A percentile compares a stretch with the other conserved stretches of the same genome.
Conservation (phyloP, 108 stramenopile species). For the Conticribra guillardii region DNA sequence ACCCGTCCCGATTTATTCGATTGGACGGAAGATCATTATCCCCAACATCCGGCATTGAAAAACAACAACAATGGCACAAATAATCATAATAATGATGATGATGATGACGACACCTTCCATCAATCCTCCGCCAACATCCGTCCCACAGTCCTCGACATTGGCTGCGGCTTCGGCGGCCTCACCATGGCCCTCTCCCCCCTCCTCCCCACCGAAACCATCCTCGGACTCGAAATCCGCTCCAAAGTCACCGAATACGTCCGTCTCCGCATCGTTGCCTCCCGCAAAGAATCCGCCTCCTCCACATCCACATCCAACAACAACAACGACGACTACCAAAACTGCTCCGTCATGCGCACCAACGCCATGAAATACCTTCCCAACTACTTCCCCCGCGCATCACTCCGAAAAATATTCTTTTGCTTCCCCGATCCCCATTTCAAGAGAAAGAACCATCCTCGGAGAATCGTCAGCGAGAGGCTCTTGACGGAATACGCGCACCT, state of each 20-base stretch:
- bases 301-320: slow-evolving; percentile 1
- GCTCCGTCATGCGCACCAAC: slow-evolving; percentile 87
- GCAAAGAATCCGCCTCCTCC: slow-evolving; percentile 52
- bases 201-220: slow-evolving; percentile 80
- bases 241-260: slow-evolving; percentile 97
- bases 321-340: slow-evolving; percentile 83
- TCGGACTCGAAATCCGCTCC: slow-evolving; percentile 96
- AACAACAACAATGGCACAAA: neutral
- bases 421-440: slow-evolving; percentile 99
- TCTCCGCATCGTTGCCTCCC: slow-evolving; percentile 87
- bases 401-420: slow-evolving; percentile 94
- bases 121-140: slow-evolving; percentile 20
- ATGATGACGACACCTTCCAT: slow-evolving; percentile 6
- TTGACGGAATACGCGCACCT: slow-evolving; percentile 94
- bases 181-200: slow-evolving; percentile 74
- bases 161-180: slow-evolving; percentile 98
- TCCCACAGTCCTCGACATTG: slow-evolving; percentile 92
- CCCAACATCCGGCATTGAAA: slow-evolving; percentile 39
- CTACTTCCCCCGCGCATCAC: slow-evolving; percentile 57
- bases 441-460: slow-evolving; percentile 94
- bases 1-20: slow-evolving; percentile 78
- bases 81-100: slow-evolving; percentile 7
- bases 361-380: slow-evolving; percentile 91
- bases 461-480: slow-evolving; percentile 85
- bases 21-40: slow-evolving; percentile 88